Evolutionary conservation across 2,329 filamentous ascomycete species (phyloP).

Genomic region (Fusarium sp.): DNA sequence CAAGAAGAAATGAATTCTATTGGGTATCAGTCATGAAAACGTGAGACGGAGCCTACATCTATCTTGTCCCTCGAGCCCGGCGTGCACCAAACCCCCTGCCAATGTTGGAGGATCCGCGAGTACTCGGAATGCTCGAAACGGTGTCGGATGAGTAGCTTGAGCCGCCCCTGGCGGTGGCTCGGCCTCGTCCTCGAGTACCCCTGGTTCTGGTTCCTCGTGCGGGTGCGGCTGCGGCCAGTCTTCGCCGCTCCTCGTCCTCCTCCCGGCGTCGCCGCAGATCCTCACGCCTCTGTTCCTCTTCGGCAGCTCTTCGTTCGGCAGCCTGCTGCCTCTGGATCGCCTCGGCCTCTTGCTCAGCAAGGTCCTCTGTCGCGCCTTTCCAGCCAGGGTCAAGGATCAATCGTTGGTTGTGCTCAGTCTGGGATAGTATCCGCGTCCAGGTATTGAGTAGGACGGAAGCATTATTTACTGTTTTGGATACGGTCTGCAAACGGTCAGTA

Average conservation of each 20-base stretch:
- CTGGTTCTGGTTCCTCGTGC: constrained; percentile 50
- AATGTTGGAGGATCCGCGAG: constrained; percentile 55
- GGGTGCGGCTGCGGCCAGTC: constrained; percentile 48
- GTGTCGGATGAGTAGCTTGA: constrained; percentile 51
- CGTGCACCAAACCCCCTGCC: constrained; percentile 54
- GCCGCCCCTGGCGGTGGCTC: constrained; percentile 48
- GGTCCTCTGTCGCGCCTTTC: constrained; percentile 90
- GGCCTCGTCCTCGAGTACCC: constrained; percentile 51
- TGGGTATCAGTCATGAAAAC: constrained; percentile 52
- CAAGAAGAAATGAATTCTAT: constrained; percentile 70
- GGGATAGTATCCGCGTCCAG: constrained; percentile 95
- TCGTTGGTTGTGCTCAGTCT: constrained; percentile 97
- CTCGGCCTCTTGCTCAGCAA: constrained; percentile 90
- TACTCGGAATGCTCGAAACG: constrained; percentile 48
- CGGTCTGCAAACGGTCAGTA: constrained; percentile 68
- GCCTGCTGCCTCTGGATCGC: constrained; percentile 81
- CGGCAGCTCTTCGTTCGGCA: constrained; percentile 81
- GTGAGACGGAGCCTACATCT: constrained; percentile 11
- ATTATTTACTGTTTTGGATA: constrained; percentile 87
- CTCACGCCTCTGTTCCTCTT: constrained; percentile 84
- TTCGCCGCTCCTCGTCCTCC: constrained; percentile 68
- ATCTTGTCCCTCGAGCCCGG: constrained; percentile 54
- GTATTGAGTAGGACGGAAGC: constrained; percentile 93
- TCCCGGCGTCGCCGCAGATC: constrained; percentile 76
- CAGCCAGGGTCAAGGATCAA: constrained; percentile 90